Evolutionary conservation across 352 stramenopile genomes (phyloP).

Genomic region (Globisporangium paroecandrum): DNA sequence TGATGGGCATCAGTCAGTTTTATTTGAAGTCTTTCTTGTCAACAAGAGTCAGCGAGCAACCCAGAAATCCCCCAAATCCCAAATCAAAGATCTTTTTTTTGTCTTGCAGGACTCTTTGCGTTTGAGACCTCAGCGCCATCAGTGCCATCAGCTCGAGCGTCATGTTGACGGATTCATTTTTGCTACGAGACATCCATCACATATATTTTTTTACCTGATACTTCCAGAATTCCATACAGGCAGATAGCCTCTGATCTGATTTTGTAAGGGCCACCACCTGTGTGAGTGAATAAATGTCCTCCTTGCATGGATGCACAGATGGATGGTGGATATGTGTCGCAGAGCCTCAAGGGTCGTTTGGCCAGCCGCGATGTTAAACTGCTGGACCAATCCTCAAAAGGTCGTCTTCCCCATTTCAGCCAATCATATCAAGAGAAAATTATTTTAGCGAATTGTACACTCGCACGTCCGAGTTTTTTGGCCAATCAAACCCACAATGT

Average conservation of each 20-base stretch:
- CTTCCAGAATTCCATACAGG: neutral
- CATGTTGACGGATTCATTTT: neutral
- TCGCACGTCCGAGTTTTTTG: neutral
- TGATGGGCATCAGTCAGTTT: neutral
- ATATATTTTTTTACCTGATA: neutral
- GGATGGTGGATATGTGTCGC: neutral
- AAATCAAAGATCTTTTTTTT: too few relatives aligned
- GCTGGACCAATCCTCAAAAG: conserved; percentile 1
- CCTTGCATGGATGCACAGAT: neutral
- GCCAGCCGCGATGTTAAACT: neutral
- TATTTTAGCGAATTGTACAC: neutral
- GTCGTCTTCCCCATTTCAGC: conserved; percentile 6
- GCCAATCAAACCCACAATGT: neutral
- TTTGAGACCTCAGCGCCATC: too few relatives aligned
- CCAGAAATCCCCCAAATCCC: neutral
- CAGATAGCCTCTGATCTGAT: neutral
- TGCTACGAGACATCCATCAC: neutral
- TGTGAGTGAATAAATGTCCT: too few relatives aligned
- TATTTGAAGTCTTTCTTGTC: too few relatives aligned
- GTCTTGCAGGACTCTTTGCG: too few relatives aligned
- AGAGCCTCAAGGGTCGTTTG: neutral
- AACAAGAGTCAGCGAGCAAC: neutral
- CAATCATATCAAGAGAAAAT: neutral
- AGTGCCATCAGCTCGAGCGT: neutral
- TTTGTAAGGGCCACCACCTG: too few relatives aligned